Evolutionary conservation across 352 stramenopile species (phyloP).

Genomic region (Pythium utonaiense): DNA sequence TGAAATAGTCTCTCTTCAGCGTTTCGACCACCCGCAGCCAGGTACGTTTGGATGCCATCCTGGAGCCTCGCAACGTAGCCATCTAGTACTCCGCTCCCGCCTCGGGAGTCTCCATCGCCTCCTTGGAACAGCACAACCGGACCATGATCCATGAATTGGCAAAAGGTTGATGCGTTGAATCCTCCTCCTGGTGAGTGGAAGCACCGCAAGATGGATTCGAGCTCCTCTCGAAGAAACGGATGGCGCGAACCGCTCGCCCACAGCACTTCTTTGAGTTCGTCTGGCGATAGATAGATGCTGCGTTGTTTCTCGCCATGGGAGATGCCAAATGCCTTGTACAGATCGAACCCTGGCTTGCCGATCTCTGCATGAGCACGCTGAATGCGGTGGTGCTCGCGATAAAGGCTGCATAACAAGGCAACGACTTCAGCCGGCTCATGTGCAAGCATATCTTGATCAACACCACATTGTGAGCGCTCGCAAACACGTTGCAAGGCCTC

Average conservation of each 20-base stretch:
- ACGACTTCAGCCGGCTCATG: conserved; percentile 41
- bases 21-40: conserved; percentile 51
- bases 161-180: conserved; percentile 57
- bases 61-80: conserved; percentile 54
- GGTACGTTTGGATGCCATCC: conserved; percentile 48
- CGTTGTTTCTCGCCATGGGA: conserved; percentile 31
- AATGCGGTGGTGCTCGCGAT: conserved; percentile 34
- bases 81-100: conserved; percentile 33
- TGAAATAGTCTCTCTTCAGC: conserved; percentile 36
- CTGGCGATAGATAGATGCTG: conserved; percentile 37
- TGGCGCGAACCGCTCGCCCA: conserved; percentile 59
- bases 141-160: conserved; percentile 46
- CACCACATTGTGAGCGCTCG: conserved; percentile 24
- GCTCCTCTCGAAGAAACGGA: conserved; percentile 66
- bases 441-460: conserved; percentile 17
- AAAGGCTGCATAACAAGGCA: conserved; percentile 47
- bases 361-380: conserved; percentile 22
- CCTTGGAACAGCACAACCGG: conserved; percentile 44
- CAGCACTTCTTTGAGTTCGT: conserved; percentile 72
- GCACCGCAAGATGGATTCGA: conserved; percentile 53
- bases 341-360: conserved; percentile 35
- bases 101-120: conserved; percentile 11
- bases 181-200: conserved; percentile 38
- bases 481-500: conserved; percentile 49
- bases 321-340: conserved; percentile 45